phyloP scores from a whole-genome alignment of 176 grass and related monocot genomes.

The Raddia guianensis region DNA sequence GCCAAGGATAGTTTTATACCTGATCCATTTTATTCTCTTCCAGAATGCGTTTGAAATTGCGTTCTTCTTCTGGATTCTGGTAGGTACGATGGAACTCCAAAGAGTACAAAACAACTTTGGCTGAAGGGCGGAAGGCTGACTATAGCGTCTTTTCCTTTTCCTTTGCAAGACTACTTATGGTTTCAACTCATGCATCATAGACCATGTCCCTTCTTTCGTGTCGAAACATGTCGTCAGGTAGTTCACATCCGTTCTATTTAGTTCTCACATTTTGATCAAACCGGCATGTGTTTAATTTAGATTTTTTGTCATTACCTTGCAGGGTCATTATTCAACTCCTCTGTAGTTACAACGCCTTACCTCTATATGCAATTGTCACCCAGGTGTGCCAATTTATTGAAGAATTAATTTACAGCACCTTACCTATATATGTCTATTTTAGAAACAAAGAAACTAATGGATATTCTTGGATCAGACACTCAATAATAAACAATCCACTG shows the following conservation, averaged over 20 bases:
- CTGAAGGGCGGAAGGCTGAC: not conserved
- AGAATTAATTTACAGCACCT: not conserved
- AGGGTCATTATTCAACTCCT: conserved; percentile 74
- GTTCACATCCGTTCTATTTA: not conserved
- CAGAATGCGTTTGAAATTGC: too few relatives aligned
- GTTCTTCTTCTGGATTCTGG: too few relatives aligned
- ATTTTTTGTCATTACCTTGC: not conserved
- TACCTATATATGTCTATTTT: not conserved
- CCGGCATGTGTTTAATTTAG: not conserved
- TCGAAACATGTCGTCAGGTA: conserved; percentile 80
- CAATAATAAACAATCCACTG: too few relatives aligned
- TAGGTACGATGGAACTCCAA: not conserved
- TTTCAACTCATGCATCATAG: conserved; percentile 93
- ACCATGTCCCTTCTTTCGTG: conserved; percentile 62
- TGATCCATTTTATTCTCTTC: conserved; percentile 97
- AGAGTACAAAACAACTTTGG: not conserved
- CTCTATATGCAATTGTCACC: conserved; percentile 82
- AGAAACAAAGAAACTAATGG: not conserved
- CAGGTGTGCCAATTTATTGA: conserved; percentile 45
- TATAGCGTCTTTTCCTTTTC: not conserved
- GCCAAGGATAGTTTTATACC: conserved; percentile 61
- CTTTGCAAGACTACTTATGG: conserved; percentile 73
- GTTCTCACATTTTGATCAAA: not conserved
- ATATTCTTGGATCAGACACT: too few relatives aligned
- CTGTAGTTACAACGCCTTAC: conserved; percentile 90